Evolutionary conservation across 225 moss, liverwort and hornwort genomes (phyloP).

Genomic region (Anthoceros angustus): DNA sequence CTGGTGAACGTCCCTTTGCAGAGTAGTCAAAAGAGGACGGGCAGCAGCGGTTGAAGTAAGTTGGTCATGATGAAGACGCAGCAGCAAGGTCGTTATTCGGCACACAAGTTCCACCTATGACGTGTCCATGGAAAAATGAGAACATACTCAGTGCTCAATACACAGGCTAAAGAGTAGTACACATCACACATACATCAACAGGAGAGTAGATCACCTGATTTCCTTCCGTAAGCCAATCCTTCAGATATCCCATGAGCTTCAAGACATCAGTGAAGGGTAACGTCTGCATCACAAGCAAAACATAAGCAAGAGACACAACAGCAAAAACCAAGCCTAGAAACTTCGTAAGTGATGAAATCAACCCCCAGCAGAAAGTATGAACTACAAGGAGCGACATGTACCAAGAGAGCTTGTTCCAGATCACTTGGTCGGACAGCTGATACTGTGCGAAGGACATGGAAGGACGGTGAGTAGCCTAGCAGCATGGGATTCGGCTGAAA

Average conservation of each 20-base stretch:
- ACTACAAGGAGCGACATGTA: constrained; percentile 12
- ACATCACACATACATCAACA: background rate
- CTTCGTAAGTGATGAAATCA: background rate
- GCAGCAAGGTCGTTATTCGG: constrained; percentile 72
- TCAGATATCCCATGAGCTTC: constrained; percentile 72
- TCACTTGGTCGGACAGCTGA: constrained; percentile 89
- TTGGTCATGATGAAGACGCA: constrained; percentile 90
- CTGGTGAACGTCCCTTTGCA: constrained; percentile 56
- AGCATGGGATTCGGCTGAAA: constrained; percentile 74
- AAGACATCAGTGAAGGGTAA: constrained; percentile 88
- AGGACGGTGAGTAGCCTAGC: constrained; percentile 50
- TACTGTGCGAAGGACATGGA: constrained; percentile 65
- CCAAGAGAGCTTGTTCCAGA: constrained; percentile 94
- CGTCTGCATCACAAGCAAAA: constrained; percentile 27
- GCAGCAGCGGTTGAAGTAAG: constrained; percentile 69
- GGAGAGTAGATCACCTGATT: constrained; percentile 40
- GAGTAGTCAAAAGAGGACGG: constrained; percentile 44
- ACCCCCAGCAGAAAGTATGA: background rate
- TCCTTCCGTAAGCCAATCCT: constrained; percentile 62
- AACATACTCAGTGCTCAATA: background rate
- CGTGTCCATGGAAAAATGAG: background rate
- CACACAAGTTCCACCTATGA: constrained; percentile 84
- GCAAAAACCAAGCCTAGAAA: background rate
- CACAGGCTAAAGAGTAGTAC: background rate
- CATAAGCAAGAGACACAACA: background rate